Percentiles rank a stretch among this genome's conserved stretches.
phyloP scores from a whole-genome alignment of 2,329 filamentous ascomycete species.

The Fusarium verticillioides region DNA sequence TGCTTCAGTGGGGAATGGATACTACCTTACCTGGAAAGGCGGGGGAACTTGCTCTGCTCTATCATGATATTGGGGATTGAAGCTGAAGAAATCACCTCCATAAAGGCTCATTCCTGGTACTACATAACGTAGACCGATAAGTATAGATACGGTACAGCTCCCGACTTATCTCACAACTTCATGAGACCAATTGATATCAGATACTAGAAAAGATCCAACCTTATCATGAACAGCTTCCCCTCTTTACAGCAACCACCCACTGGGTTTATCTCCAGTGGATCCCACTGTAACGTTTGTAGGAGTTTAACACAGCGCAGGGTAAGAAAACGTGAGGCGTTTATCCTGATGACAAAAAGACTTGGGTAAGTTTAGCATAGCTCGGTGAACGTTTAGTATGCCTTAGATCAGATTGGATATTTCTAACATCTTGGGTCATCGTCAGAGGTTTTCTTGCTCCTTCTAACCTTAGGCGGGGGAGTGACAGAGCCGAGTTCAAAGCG shows the following conservation, averaged over 20 bases:
- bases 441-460: neutral
- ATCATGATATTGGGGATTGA: neutral
- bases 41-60: neutral
- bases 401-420: neutral
- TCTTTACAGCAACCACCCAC: neutral
- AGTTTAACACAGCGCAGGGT: neutral
- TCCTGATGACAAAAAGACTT: neutral
- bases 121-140: neutral
- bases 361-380: neutral
- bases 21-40: neutral
- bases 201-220: neutral
- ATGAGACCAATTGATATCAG: neutral
- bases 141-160: neutral
- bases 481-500: slow-evolving; percentile 32
- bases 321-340: neutral
- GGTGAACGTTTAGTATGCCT: neutral
- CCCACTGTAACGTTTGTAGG: neutral
- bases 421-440: neutral
- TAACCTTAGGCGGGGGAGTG: neutral
- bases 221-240: slow-evolving; percentile 22
- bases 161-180: too few relatives aligned
- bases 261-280: slow-evolving; percentile 19
- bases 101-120: neutral
- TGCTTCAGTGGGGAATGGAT: slow-evolving; percentile 17
- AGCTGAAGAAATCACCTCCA: neutral